Base-by-base conservation (phyloP, 1,284 basidiomycete genomes). In the Puccinia coronata region DNA sequence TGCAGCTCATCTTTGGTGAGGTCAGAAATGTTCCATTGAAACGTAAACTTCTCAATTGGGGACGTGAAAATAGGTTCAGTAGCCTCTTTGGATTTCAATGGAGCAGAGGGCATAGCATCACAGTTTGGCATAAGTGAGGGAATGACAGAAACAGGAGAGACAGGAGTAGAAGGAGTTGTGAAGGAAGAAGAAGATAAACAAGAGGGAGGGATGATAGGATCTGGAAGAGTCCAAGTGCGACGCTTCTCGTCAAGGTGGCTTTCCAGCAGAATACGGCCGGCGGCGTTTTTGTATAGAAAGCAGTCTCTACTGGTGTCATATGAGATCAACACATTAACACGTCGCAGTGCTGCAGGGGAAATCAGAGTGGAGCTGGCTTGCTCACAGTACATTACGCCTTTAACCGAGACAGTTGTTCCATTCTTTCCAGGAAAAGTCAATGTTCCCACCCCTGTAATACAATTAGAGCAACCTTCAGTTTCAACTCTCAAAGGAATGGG, bases 381-480 rank as follows among this genome's bases (percentile, higher is more conserved):
- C 34, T 73, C 34, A 57, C 71, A 73, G 39, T 57, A 73, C 36
- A 41, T 23, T n/a, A 51, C 49, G 23, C 43, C 49, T 51, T 20
- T 51, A 51, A 51, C 4, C 4, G 49, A 51, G 36, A 73, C 39
- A 12, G 43, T 73, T 20, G 20, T 73, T 43, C n/a, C 47, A 57
- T 73, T 36, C 18, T 14, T 25, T 11, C 71, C 71, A 55, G 49
- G 49, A 59, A 73, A 73, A 73, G 41, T 57, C 12, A 73, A 31
- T 18, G 47, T 55, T 12, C 71, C 71, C 71, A 55, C 31, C n/a
- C n/a, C n/a, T n/a, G n/a, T n/a, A n/a, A n/a, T n/a, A n/a, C n/a
- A n/a, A n/a, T n/a, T n/a, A n/a, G n/a, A n/a, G n/a, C 43, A 16
- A 12, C 71, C 51, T 73, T 11, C 51, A n/a, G n/a, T n/a, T n/a